Evolutionary conservation across 176 grass and related monocot species (phyloP).

Genomic region (Oryza australiensis): DNA sequence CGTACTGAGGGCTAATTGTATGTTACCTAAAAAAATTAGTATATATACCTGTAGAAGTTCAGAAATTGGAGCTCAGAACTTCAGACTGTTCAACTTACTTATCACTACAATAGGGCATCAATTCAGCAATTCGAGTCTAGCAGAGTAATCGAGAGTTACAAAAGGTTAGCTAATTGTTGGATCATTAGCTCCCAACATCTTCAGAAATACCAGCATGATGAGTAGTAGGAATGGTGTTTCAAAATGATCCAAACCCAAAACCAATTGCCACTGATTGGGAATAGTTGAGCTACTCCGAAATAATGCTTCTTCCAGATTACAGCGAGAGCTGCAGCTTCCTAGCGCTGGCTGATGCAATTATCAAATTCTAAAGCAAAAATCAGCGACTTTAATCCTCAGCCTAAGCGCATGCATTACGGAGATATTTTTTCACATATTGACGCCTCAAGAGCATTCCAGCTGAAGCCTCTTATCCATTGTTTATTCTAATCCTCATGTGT

Average conservation of each 20-base stretch:
- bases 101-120: background rate
- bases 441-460: conserved; percentile 42
- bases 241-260: conserved; percentile 22
- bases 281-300: conserved; percentile 27
- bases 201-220: conserved; percentile 24
- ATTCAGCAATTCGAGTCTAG: background rate
- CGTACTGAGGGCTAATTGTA: too few relatives aligned
- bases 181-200: background rate
- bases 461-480: conserved; percentile 41
- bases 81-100: background rate
- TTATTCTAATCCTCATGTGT: conserved; percentile 42
- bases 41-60: background rate
- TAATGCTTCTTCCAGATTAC: conserved; percentile 11
- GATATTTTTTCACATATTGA: conserved; percentile 31
- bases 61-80: background rate
- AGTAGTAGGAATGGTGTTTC: conserved; percentile 13
- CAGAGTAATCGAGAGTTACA: background rate
- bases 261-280: conserved; percentile 16
- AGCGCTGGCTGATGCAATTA: conserved; percentile 39
- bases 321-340: conserved; percentile 8
- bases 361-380: conserved; percentile 32
- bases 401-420: conserved; percentile 32
- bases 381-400: conserved; percentile 6
- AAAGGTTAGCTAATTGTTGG: background rate
- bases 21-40: too few relatives aligned